Evolutionary conservation across 257 asterid genomes (phyloP), one percentile per base, ranked within the genome.

Genomic region (Henckelia pumila): DNA sequence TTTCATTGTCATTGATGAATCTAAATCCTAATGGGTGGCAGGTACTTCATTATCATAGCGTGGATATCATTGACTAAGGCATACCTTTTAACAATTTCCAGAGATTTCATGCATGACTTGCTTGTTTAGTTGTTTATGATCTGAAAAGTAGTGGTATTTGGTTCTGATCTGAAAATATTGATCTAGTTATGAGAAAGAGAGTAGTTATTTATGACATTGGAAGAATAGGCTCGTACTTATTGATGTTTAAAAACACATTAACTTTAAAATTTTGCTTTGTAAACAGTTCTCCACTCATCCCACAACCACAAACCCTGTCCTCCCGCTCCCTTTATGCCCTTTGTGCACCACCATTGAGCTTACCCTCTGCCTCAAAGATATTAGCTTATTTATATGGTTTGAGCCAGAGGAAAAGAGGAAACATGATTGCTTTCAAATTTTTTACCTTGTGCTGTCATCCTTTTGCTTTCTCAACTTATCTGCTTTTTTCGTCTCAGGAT

Each of bases 1-100:
- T 88, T 57, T 90, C 99, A 23, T 60, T 50, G 19, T 70, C 92
- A 37, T 76, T 93, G 79, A 79, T 86, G 83, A 81, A 93, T 78
- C 97, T 93, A 63, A 93, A 93, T 84, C 99, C 99, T 75, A 53
- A 82, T 61, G 99, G 97, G 62, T 93, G 96, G 97, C 95, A 93
- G 96, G 99, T 93, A 80, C 40, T 62, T 58, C 1, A 63, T 10
- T 24, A 47, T n/a, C n/a, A n/a, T n/a, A n/a, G n/a, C n/a, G n/a
- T n/a, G n/a, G n/a, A n/a, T n/a, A n/a, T 60, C 21, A n/a, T 50
- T 59, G 11, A 25, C 56, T 26, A 8, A 19, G 49, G 57, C 23
- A 14, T 21, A 28, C 32, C 30, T 67, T 6, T 13, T 20, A 19
- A 17, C 50, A 40, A 40, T 40, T 11, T 40, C n/a, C 6, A 11